Evolutionary conservation across 108 stramenopile genomes (phyloP).

Genomic region (Nitzschia sp.): DNA sequence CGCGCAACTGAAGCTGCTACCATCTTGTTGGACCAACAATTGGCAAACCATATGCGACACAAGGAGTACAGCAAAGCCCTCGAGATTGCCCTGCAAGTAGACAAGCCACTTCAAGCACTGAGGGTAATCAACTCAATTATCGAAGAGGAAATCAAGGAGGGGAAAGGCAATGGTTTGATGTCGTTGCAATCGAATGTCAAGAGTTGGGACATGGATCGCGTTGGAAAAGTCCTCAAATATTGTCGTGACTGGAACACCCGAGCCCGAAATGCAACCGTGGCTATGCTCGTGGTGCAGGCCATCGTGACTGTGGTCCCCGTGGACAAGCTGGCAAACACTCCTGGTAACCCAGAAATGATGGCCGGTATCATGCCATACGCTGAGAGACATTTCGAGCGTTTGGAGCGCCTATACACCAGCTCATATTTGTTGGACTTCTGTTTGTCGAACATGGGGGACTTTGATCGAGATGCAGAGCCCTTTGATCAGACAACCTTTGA

Average conservation of each 20-base stretch:
- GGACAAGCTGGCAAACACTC: slow-evolving; percentile 50
- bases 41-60: slow-evolving; percentile 85
- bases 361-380: slow-evolving; percentile 82
- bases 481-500: slow-evolving; percentile 28
- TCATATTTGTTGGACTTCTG: slow-evolving; percentile 78
- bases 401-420: slow-evolving; percentile 69
- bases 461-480: slow-evolving; percentile 34
- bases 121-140: slow-evolving; percentile 72
- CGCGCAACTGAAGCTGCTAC: slow-evolving; percentile 66
- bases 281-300: slow-evolving; percentile 70
- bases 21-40: slow-evolving; percentile 77
- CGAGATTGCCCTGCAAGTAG: slow-evolving; percentile 74
- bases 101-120: slow-evolving; percentile 81
- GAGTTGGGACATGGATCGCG: slow-evolving; percentile 63
- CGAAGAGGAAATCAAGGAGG: slow-evolving; percentile 51
- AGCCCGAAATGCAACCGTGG: slow-evolving; percentile 75
- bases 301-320: slow-evolving; percentile 69
- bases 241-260: slow-evolving; percentile 90
- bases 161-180: slow-evolving; percentile 36
- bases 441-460: slow-evolving; percentile 64
- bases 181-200: slow-evolving; percentile 64
- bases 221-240: slow-evolving; percentile 76
- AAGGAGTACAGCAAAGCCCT: slow-evolving; percentile 87
- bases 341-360: slow-evolving; percentile 73
- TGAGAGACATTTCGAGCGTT: slow-evolving; percentile 84